Evolutionary conservation across 306 rosid species (phyloP).

Genomic region (Arachis hypogaea): DNA sequence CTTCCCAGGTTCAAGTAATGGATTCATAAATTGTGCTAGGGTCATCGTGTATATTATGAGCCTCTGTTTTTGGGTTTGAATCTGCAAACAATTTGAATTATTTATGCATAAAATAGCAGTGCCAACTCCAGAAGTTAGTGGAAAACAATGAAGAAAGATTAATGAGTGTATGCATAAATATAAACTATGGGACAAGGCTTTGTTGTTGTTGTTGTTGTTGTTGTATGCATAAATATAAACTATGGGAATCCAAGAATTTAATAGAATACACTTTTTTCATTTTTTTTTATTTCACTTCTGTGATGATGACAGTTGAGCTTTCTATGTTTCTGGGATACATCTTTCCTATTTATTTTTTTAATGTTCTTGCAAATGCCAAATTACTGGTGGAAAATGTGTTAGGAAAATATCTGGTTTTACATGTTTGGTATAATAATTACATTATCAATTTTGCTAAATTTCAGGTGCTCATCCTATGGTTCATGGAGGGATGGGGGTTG

Average conservation of each 20-base stretch:
- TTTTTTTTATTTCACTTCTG: conserved; percentile 14
- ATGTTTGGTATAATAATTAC: background rate
- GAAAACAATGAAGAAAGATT: background rate
- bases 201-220: background rate
- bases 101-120: conserved; percentile 11
- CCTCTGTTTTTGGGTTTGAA: conserved; percentile 11
- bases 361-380: too few species aligned
- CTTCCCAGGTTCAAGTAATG: conserved; percentile 49
- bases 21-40: conserved; percentile 26
- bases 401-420: conserved; percentile 5
- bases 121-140: background rate
- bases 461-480: conserved; percentile 70
- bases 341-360: too few species aligned
- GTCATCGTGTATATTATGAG: conserved; percentile 17
- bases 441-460: conserved; percentile 25
- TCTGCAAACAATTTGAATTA: conserved; percentile 7
- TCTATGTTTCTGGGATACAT: too few species aligned
- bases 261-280: background rate
- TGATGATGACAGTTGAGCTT: background rate
- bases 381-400: background rate
- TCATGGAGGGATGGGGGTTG: conserved; percentile 62
- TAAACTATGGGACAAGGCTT: conserved; percentile 14
- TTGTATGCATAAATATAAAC: conserved; percentile 12
- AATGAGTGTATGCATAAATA: background rate
- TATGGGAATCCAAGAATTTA: conserved; percentile 16